Percentiles rank a stretch among this genome's conserved stretches.
Evolutionary conservation across 768 basidiomycete species (phyloP).

Genomic region (Lactarius evosmus): DNA sequence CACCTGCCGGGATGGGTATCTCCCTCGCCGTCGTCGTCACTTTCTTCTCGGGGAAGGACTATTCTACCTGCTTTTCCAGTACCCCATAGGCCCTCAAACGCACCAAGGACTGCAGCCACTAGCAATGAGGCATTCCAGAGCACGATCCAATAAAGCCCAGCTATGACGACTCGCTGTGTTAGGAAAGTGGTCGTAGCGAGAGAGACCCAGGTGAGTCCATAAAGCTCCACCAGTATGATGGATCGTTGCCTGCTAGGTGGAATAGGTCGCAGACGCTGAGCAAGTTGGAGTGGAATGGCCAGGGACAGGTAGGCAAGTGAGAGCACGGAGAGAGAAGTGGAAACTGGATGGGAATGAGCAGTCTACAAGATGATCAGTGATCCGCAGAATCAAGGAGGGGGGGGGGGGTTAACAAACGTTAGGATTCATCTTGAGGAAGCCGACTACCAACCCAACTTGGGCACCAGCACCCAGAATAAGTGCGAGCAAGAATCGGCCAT

Average conservation of each 20-base stretch:
- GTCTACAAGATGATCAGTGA: conserved; percentile 43
- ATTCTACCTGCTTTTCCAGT: conserved; percentile 24
- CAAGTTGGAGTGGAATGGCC: conserved; percentile 40
- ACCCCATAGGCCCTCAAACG: conserved; percentile 37
- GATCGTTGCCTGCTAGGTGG: conserved; percentile 47
- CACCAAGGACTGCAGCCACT: conserved; percentile 40
- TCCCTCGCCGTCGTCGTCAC: conserved; percentile 12
- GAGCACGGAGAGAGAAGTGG: conserved; percentile 49
- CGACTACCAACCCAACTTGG: conserved; percentile 47
- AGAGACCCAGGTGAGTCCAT: conserved; percentile 56
- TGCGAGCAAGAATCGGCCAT: conserved; percentile 62
- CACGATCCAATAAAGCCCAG: conserved; percentile 55
- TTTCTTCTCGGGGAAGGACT: conserved; percentile 12
- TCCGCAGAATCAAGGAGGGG: background rate
- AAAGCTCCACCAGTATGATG: conserved; percentile 50
- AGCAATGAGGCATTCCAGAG: conserved; percentile 50
- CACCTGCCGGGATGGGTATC: background rate
- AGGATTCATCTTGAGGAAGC: conserved; percentile 56
- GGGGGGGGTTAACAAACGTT: conserved; percentile 46
- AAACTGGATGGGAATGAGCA: conserved; percentile 54
- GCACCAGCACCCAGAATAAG: conserved; percentile 44
- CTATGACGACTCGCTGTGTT: conserved; percentile 43
- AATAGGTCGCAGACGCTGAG: conserved; percentile 33
- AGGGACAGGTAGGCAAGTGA: conserved; percentile 51
- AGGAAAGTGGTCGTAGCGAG: conserved; percentile 50